phyloP scores from a whole-genome alignment of 306 rosid species.

The Psophocarpus tetragonolobus region DNA sequence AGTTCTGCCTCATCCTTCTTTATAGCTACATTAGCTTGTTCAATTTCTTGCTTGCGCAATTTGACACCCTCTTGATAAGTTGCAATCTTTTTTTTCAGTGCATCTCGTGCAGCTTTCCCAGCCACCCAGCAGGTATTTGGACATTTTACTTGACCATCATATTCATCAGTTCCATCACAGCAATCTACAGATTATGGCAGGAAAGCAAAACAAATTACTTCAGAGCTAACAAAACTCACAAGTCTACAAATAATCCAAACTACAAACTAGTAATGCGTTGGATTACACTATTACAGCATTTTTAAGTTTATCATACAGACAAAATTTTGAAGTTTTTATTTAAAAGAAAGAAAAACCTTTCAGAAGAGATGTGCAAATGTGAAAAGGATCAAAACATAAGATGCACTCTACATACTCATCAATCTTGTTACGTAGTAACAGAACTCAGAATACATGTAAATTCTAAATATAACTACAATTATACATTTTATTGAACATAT shows the following conservation, averaged over 20 bases:
- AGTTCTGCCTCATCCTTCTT: conserved; percentile 74
- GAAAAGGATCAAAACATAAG: not conserved
- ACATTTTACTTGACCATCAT: conserved; percentile 70
- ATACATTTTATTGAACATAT: conserved; percentile 1
- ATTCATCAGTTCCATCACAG: conserved; percentile 98
- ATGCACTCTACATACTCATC: not conserved
- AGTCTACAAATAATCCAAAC: conserved; percentile 22
- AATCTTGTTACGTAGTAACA: not conserved
- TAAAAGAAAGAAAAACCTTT: not conserved
- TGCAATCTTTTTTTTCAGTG: conserved; percentile 69
- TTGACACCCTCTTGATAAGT: conserved; percentile 76
- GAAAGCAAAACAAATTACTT: conserved; percentile 30
- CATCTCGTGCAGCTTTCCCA: conserved; percentile 86
- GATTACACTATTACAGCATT: not conserved
- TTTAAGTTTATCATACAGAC: not conserved
- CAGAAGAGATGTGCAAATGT: not conserved
- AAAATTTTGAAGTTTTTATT: not conserved
- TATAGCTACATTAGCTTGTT: conserved; percentile 61
- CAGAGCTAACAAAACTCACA: conserved; percentile 12
- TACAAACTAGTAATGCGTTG: not conserved
- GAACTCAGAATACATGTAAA: not conserved
- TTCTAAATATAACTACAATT: not conserved
- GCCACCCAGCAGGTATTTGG: conserved; percentile 98
- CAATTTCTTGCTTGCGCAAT: conserved; percentile 65
- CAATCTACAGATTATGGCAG: conserved; percentile 62